Conservation (phyloP, 2,329 filamentous ascomycete species). For the Colletotrichum camelliae region DNA sequence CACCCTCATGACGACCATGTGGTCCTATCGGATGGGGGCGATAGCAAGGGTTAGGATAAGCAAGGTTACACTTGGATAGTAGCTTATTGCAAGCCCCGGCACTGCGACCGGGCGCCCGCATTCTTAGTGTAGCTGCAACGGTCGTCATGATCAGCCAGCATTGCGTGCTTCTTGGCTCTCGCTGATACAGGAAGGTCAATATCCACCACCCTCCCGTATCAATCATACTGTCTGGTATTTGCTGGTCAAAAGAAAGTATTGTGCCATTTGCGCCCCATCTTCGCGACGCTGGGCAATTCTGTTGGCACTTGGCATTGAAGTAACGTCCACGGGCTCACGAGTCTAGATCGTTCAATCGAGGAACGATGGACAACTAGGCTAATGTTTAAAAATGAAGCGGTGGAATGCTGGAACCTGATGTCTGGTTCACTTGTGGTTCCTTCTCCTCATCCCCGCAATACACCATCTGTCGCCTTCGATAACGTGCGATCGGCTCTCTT, state of each 20-base stretch:
- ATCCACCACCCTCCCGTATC: not conserved
- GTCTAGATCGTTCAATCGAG: too few species aligned
- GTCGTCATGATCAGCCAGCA: constrained; percentile 11
- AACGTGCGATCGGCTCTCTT: not conserved
- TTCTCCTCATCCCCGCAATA: not conserved
- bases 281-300: not conserved
- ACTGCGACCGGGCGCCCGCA: not conserved
- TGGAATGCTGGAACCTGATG: not conserved
- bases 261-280: not conserved
- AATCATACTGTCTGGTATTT: not conserved
- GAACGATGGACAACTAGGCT: not conserved
- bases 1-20: not conserved
- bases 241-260: not conserved
- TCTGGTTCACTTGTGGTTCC: not conserved
- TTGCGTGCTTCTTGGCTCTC: constrained; percentile 21
- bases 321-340: not conserved
- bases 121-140: not conserved
- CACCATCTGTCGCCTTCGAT: not conserved
- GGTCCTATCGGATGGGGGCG: not conserved
- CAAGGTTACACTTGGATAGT: not conserved
- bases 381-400: not conserved
- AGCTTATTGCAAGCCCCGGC: not conserved
- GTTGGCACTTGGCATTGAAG: not conserved
- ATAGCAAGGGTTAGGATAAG: not conserved
- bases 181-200: constrained; percentile 15